Evolutionary conservation across 1,284 basidiomycete genomes (phyloP).

Genomic region (Peniophora sp.): DNA sequence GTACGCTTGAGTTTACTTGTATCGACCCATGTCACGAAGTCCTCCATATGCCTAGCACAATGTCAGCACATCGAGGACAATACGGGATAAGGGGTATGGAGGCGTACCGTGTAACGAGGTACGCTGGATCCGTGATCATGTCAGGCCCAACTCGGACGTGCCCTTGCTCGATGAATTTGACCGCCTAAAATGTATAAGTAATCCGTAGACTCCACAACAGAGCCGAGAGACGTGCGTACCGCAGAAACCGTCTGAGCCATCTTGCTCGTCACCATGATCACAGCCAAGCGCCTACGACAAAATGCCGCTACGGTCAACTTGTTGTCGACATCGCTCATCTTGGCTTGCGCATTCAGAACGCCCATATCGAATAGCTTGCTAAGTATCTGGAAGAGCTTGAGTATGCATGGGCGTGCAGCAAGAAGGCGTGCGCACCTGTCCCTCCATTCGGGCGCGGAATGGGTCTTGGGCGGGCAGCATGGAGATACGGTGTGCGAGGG

Average conservation of each 20-base stretch:
- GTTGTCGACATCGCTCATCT: conserved; percentile 89
- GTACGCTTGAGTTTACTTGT: conserved; percentile 95
- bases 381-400: conserved; percentile 45
- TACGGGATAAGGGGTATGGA: too few species aligned
- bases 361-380: conserved; percentile 98
- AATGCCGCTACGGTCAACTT: conserved; percentile 94
- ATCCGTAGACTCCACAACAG: neutral
- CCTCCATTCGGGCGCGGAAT: conserved; percentile 81
- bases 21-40: conserved; percentile 99
- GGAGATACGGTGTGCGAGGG: conserved; percentile 82
- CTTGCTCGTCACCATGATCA: conserved; percentile 87
- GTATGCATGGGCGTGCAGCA: too few species aligned
- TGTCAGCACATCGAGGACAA: conserved; percentile 6
- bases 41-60: conserved; percentile 80
- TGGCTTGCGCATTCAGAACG: conserved; percentile 72
- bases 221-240: conserved; percentile 39
- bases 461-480: conserved; percentile 88
- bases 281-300: conserved; percentile 85
- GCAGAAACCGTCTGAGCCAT: conserved; percentile 97
- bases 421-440: conserved; percentile 17
- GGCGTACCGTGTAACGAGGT: conserved; percentile 79
- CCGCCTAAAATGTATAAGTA: conserved; percentile 55
- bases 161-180: conserved; percentile 96
- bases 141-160: conserved; percentile 97
- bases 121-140: conserved; percentile 94